Conservation (phyloP, 1,284 basidiomycete genomes). For the Agroathelia rolfsii region DNA sequence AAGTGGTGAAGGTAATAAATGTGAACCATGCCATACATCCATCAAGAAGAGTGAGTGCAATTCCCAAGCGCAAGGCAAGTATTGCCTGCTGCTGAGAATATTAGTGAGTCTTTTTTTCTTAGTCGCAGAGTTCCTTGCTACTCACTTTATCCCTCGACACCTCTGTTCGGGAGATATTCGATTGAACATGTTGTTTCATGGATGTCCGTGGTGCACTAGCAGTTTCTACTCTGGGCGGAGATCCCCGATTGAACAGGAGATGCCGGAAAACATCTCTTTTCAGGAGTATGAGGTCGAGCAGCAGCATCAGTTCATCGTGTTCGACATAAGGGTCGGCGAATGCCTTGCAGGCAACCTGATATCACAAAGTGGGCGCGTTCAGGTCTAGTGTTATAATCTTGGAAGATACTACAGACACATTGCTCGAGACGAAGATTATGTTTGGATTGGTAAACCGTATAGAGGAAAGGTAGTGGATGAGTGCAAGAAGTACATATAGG, state of each 20-base stretch:
- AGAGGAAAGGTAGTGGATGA: slow-evolving; percentile 55
- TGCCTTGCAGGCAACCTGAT: slow-evolving; percentile 48
- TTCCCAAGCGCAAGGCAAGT: slow-evolving; percentile 46
- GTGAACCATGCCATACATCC: slow-evolving; percentile 42
- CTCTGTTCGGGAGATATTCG: slow-evolving; percentile 8
- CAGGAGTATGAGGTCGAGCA: slow-evolving; percentile 80
- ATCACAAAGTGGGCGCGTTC: background rate
- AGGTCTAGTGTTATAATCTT: background rate
- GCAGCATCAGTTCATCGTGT: slow-evolving; percentile 67
- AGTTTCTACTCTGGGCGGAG: slow-evolving; percentile 41
- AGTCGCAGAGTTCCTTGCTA: slow-evolving; percentile 9
- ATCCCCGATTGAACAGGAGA: slow-evolving; percentile 79
- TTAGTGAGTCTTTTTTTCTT: background rate
- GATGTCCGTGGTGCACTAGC: slow-evolving; percentile 10
- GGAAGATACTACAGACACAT: slow-evolving; percentile 45
- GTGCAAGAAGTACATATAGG: slow-evolving; percentile 80
- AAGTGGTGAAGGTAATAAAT: slow-evolving; percentile 3
- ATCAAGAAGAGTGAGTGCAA: slow-evolving; percentile 49
- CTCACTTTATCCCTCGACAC: too few species aligned
- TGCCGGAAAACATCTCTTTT: slow-evolving; percentile 85
- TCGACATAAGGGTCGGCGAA: slow-evolving; percentile 90
- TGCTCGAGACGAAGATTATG: slow-evolving; percentile 75
- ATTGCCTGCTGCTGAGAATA: slow-evolving; percentile 29
- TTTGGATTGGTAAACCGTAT: slow-evolving; percentile 79
- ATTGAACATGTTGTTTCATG: slow-evolving; percentile 11